phyloP scores from a whole-genome alignment of 176 grass and related monocot genomes.

The Musa beccarii region DNA sequence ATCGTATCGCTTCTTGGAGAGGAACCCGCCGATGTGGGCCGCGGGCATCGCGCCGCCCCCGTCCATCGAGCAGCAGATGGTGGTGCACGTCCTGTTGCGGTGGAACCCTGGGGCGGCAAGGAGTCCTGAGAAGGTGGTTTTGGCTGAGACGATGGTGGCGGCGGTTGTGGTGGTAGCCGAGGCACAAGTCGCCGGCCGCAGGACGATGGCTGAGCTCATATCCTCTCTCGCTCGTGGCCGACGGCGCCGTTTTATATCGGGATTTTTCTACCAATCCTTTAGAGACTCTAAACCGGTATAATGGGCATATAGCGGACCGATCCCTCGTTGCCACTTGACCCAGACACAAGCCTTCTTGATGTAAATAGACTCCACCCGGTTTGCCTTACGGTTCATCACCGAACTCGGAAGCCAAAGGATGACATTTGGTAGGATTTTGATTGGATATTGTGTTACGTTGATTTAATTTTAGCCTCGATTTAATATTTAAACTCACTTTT shows the following conservation, averaged over 20 bases:
- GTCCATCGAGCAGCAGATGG: slow-evolving; percentile 1
- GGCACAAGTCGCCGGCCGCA: not conserved
- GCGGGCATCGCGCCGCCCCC: slow-evolving; percentile 6
- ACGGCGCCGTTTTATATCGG: not conserved
- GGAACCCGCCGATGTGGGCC: slow-evolving; percentile 49
- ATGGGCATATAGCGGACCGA: no score
- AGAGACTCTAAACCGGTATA: no score
- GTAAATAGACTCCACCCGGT: no score
- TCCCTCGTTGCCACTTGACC: no score
- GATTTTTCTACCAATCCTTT: not conserved
- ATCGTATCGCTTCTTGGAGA: slow-evolving; percentile 65
- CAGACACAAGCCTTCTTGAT: no score
- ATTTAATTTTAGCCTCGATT: no score
- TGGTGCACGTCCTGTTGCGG: not conserved
- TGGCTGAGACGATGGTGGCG: not conserved
- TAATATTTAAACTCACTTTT: no score
- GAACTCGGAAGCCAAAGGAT: no score
- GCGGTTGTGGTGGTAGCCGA: not conserved
- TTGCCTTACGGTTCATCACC: no score
- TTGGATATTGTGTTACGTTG: no score
- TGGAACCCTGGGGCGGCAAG: no score
- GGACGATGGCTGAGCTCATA: not conserved
- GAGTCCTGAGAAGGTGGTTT: not conserved
- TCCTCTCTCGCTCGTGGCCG: not conserved
- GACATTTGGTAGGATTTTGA: no score